phyloP scores from a whole-genome alignment of 345 rosid genomes.

The Firmiana major region DNA sequence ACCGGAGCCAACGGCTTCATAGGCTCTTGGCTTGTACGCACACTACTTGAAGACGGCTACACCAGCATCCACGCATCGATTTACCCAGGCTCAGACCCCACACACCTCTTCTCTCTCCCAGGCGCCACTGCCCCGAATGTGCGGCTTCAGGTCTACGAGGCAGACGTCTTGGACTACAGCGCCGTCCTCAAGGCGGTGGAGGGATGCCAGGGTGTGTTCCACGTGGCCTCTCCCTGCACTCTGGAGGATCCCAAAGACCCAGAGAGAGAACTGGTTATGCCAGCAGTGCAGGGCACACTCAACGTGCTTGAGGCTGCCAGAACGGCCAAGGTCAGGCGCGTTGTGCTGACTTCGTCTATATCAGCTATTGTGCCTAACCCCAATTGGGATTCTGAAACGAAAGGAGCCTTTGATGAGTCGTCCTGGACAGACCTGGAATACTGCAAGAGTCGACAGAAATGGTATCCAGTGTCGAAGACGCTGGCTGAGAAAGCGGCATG shows the following conservation, averaged over 20 bases:
- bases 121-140: constrained; percentile 27
- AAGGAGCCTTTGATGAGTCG: constrained; percentile 50
- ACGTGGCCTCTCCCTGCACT: constrained; percentile 85
- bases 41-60: constrained; percentile 51
- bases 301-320: constrained; percentile 68
- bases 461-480: constrained; percentile 82
- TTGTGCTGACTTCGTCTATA: constrained; percentile 75
- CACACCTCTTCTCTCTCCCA: constrained; percentile 48
- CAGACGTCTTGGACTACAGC: constrained; percentile 52
- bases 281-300: constrained; percentile 78
- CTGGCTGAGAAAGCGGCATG: constrained; percentile 80
- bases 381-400: constrained; percentile 41
- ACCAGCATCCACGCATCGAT: constrained; percentile 58
- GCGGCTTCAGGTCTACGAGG: constrained; percentile 44
- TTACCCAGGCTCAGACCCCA: constrained; percentile 57
- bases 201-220: constrained; percentile 80
- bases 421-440: constrained; percentile 81
- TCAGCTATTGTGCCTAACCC: constrained; percentile 79
- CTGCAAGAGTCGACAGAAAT: constrained; percentile 70
- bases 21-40: constrained; percentile 66
- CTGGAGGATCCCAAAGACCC: constrained; percentile 64
- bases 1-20: constrained; percentile 88
- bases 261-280: constrained; percentile 55
- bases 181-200: constrained; percentile 58
- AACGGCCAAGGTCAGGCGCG: constrained; percentile 55